A percentile compares a stretch with the other conserved stretches of the same genome.
Conservation (phyloP, 2,329 filamentous ascomycete genomes). For the Leptographium wingfieldii region DNA sequence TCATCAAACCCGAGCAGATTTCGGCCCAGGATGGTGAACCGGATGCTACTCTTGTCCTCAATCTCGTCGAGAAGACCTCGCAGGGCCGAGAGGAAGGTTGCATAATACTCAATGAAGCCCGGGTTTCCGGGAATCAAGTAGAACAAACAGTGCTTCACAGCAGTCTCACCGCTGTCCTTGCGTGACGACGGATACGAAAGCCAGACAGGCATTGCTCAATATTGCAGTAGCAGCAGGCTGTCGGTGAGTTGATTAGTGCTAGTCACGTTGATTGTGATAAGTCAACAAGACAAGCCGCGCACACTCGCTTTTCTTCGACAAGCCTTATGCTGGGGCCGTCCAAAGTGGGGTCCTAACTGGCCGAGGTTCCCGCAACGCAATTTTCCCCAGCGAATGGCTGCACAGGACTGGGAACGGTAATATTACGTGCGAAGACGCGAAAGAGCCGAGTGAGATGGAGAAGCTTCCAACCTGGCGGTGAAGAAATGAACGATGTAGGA, state of each 20-base stretch:
- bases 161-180: not conserved
- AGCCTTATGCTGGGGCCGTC: not conserved
- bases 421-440: no score
- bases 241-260: not conserved
- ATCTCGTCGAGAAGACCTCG: slow-evolving; percentile 36
- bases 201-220: slow-evolving; percentile 7
- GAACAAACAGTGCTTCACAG: slow-evolving; percentile 31
- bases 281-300: not conserved
- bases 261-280: not conserved
- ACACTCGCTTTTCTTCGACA: not conserved
- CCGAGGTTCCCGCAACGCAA: not conserved
- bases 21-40: slow-evolving; percentile 44
- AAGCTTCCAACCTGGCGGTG: no score
- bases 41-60: slow-evolving; percentile 17
- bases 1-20: slow-evolving; percentile 48
- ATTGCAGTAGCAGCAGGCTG: not conserved
- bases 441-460: no score
- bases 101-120: slow-evolving; percentile 62
- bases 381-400: not conserved
- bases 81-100: slow-evolving; percentile 49
- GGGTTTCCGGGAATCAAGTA: slow-evolving; percentile 70
- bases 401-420: no score
- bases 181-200: slow-evolving; percentile 9
- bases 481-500: no score
- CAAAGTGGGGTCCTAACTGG: not conserved